phyloP scores from a whole-genome alignment of 331 rosid species.

The Spiraea crenata region DNA sequence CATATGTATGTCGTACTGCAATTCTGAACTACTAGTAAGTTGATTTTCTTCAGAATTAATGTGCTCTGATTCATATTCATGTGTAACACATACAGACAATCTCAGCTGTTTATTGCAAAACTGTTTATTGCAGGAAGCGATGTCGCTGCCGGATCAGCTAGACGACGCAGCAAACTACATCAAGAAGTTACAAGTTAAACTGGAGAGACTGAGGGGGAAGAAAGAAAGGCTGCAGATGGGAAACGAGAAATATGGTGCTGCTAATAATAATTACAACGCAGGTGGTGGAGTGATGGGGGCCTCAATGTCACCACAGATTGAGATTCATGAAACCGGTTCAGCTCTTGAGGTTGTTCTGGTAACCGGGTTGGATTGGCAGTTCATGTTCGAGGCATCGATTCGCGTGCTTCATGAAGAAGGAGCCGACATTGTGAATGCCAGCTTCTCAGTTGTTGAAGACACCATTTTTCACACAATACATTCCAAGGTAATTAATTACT shows the following conservation, averaged over 20 bases:
- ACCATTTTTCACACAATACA: slow-evolving; percentile 58
- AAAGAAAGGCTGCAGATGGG: slow-evolving; percentile 26
- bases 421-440: slow-evolving; percentile 58
- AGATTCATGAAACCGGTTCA: slow-evolving; percentile 52
- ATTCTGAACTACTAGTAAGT: neutral
- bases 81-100: no score
- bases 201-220: slow-evolving; percentile 69
- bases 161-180: slow-evolving; percentile 64
- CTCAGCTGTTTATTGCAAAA: neutral
- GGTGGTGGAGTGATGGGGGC: neutral
- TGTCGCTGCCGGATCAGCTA: slow-evolving; percentile 57
- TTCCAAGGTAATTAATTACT: slow-evolving; percentile 36
- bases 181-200: slow-evolving; percentile 47
- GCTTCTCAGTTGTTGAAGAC: slow-evolving; percentile 43
- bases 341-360: slow-evolving; percentile 46
- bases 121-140: slow-evolving; percentile 35
- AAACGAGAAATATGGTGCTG: slow-evolving; percentile 26
- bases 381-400: slow-evolving; percentile 50
- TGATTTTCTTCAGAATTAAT: no score
- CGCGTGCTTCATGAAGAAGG: slow-evolving; percentile 60
- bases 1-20: neutral
- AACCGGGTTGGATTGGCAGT: slow-evolving; percentile 54
- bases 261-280: neutral
- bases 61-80: no score
- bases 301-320: slow-evolving; percentile 40